A percentile compares a stretch with the other conserved stretches of the same genome.
phyloP scores from a whole-genome alignment of 352 stramenopile species.

The Elongisporangium anandrum region DNA sequence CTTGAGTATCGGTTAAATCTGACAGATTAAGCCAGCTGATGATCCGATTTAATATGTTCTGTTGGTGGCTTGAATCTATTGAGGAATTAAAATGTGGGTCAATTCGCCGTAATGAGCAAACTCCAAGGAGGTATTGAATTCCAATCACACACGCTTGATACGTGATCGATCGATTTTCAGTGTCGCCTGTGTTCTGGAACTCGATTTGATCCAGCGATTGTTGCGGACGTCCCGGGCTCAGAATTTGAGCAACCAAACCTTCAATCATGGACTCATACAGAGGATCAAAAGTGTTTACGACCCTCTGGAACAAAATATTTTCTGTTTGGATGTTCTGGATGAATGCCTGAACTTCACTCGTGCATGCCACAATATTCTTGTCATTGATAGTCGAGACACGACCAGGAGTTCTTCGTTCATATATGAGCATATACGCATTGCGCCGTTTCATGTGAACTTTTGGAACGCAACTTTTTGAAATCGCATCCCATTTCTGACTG shows the following conservation, averaged over 20 bases:
- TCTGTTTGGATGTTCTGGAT: constrained; percentile 16
- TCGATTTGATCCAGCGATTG: not conserved
- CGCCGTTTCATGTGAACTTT: constrained; percentile 57
- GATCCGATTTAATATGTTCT: constrained; percentile 6
- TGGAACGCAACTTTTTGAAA: constrained; percentile 16
- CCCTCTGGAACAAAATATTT: constrained; percentile 24
- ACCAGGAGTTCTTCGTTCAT: constrained; percentile 28
- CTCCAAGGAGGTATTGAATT: constrained; percentile 31
- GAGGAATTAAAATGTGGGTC: not conserved
- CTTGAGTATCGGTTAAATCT: not conserved
- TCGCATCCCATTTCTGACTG: constrained; percentile 44
- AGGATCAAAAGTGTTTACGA: constrained; percentile 31
- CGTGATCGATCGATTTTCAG: not conserved
- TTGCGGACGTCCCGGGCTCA: not conserved
- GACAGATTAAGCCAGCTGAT: constrained; percentile 6
- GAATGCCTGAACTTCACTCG: constrained; percentile 12
- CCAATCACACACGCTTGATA: not conserved
- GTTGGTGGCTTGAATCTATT: not conserved
- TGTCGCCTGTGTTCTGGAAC: not conserved
- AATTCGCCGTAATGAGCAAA: constrained; percentile 15
- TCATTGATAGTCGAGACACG: not conserved
- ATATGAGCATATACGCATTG: constrained; percentile 80
- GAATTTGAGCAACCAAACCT: constrained; percentile 10
- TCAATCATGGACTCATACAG: constrained; percentile 25
- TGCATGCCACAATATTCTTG: not conserved